Percentiles rank a stretch among this genome's conserved stretches.
phyloP scores from a whole-genome alignment of 352 stramenopile genomes.

The Aphanomyces invadans region DNA sequence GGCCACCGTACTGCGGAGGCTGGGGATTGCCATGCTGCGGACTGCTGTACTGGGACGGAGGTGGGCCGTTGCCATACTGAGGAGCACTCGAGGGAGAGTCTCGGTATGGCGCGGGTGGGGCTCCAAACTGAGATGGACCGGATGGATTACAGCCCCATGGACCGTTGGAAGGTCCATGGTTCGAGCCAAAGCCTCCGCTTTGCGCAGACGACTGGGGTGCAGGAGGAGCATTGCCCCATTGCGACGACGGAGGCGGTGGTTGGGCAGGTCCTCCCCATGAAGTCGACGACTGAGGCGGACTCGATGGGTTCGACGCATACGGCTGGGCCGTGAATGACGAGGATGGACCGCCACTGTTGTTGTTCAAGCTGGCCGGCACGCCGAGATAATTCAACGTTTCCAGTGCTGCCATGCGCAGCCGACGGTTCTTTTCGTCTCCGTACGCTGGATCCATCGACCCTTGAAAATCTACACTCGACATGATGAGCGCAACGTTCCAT shows the following conservation, averaged over 20 bases:
- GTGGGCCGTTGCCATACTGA: not conserved
- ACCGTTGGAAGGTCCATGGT: not conserved
- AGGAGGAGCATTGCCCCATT: not conserved
- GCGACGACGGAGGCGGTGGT: not conserved
- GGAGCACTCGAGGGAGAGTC: not conserved
- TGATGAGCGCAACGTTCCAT: not conserved
- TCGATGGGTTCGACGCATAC: not conserved
- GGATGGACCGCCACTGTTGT: not conserved
- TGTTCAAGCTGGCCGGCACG: not conserved
- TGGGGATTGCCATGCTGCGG: not conserved
- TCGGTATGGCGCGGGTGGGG: not conserved
- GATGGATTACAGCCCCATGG: not conserved
- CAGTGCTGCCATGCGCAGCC: conserved; percentile 63
- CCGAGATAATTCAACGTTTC: conserved; percentile 13
- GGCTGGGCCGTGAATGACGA: conserved; percentile 1
- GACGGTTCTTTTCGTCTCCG: conserved; percentile 75
- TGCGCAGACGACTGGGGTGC: not conserved
- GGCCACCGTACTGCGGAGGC: not conserved
- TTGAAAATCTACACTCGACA: conserved; percentile 49
- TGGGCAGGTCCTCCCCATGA: not conserved
- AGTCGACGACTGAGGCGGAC: not conserved
- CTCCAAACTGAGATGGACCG: not conserved
- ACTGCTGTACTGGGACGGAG: not conserved
- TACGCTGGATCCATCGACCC: conserved; percentile 65
- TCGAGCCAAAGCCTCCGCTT: not conserved